Base-by-base conservation (phyloP, 345 rosid genomes). In the Citrus sp. region DNA sequence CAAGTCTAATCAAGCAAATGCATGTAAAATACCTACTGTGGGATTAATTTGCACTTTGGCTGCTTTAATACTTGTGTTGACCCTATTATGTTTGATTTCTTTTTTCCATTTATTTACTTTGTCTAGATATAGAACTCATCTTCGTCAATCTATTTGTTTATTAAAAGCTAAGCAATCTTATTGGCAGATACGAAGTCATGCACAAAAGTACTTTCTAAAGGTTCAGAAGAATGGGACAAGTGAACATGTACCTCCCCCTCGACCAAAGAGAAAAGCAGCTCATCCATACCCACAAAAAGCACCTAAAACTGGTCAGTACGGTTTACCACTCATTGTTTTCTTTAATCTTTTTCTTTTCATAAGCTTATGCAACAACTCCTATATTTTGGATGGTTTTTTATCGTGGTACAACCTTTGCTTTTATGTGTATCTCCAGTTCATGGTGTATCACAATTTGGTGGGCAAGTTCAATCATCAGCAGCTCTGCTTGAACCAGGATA, bases 271-370 rank as follows among this genome's bases (percentile, higher is more conserved):
- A 87, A 95, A 95, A 87, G 98, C 98, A 22, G 76, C 85, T 81
- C 97, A 90, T 88, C 98, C 99, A 2, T 95, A 95, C 77, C 99
- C 98, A 30, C 98, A 91, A n/a, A 95, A 93, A 79, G 94, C 98
- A 28, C 85, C 94, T 71, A 92, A 90, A 85, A 87, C 62, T 83
- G 94, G 98, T 92, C 0, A 62, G 59, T 79, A 60, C 51, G 16
- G 21, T 40, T 30, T 49, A 34, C 70, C 73, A 3, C 37, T 65
- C 22, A 4, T 61, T 40, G 42, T 74, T 1, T 49, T 32, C n/a
- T 5, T 54, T 18, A 54, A 4, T 54, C 22, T 18, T 54, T 54
- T 54, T 18, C 58, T 32, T 35, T 62, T 18, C 9, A 34, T 32
- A 40, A 62, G 30, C 21, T 5, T 64, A 42, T 40, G 14, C 55